Evolutionary conservation across 1,139 yeast species (phyloP).

Genomic region (Chernovozyma sophiae-reginae): DNA sequence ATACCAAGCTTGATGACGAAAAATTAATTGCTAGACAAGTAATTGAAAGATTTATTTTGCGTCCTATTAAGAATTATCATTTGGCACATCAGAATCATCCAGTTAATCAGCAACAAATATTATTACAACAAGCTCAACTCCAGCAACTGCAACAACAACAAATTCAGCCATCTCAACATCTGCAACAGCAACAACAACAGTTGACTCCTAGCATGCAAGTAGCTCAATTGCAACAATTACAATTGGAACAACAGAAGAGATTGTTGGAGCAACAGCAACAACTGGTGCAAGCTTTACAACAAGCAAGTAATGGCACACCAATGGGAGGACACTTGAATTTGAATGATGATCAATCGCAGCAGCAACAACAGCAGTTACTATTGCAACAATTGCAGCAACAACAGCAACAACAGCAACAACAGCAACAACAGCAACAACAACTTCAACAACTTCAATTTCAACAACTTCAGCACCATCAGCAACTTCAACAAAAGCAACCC

Average conservation of each 20-base stretch:
- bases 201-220: constrained; percentile 16
- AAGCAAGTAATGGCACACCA: constrained; percentile 3
- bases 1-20: constrained; percentile 34
- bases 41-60: constrained; percentile 38
- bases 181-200: constrained; percentile 13
- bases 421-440: constrained; percentile 14
- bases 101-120: constrained; percentile 37
- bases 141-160: constrained; percentile 24
- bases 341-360: constrained; percentile 6
- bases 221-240: constrained; percentile 25
- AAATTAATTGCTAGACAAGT: constrained; percentile 36
- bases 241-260: constrained; percentile 25
- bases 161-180: constrained; percentile 15
- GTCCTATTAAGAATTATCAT: constrained; percentile 45
- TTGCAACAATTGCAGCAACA: constrained; percentile 16
- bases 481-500: constrained; percentile 11
- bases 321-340: constrained; percentile 1
- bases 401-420: constrained; percentile 9
- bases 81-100: constrained; percentile 48
- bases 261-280: constrained; percentile 17
- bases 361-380: constrained; percentile 16
- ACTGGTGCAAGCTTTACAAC: too few species aligned
- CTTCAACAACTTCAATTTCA: constrained; percentile 15
- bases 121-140: constrained; percentile 28
- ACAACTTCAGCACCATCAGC: constrained; percentile 15